Evolutionary conservation across 2,329 filamentous ascomycete species (phyloP), one percentile per base, ranked within the genome.

Genomic region (Sporothrix globosa): DNA sequence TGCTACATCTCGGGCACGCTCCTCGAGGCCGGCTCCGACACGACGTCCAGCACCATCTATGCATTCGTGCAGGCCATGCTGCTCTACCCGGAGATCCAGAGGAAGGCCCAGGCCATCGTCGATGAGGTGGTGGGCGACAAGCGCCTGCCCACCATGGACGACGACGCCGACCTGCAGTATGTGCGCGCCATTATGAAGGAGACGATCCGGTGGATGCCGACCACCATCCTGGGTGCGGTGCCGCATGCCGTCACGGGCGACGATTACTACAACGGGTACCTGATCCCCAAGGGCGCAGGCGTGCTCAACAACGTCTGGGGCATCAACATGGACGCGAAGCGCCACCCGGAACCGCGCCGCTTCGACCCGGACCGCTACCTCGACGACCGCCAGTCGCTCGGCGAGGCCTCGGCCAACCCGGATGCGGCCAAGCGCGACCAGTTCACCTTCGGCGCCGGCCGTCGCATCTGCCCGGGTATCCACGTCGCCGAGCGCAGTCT

Each of bases 161-260:
- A 80, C 70, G 71, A 75, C 27, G 66, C 72, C 10, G 52, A 67
- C 0, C 74, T 81, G 7, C 77, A 79, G 0, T 81, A 79, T 41
- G 73, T 80, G 19, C 72, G 75, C 6, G 78, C 78, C 0, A 70
- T 79, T 11, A 73, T 78, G 56, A 77, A 77, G 44, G 79, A 76
- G 69, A 74, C 75, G 19, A 67, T 78, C 77, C 71, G 82, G 77
- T 80, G 74, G 74, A 79, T 81, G 44, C 81, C 82, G 0, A 79
- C 82, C 0, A 80, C 81, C 1, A 82, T 83, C 0, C 75, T 83
- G 0, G 83, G 81, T 0, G 74, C 77, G 0, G 80, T 82, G 1
- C 84, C 83, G 0, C 84, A 86, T 70, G 82, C 83, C 0, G 79
- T 80, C 0, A 83, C 81, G 0, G 79, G 81, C 39, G 83, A 86